A percentile compares a stretch with the other conserved stretches of the same genome.
These are phyloP conservation scores for Ophiostoma quercus DNA, from an alignment of 2,329 filamentous ascomycete species.

Conservation along the genomic window DNA sequence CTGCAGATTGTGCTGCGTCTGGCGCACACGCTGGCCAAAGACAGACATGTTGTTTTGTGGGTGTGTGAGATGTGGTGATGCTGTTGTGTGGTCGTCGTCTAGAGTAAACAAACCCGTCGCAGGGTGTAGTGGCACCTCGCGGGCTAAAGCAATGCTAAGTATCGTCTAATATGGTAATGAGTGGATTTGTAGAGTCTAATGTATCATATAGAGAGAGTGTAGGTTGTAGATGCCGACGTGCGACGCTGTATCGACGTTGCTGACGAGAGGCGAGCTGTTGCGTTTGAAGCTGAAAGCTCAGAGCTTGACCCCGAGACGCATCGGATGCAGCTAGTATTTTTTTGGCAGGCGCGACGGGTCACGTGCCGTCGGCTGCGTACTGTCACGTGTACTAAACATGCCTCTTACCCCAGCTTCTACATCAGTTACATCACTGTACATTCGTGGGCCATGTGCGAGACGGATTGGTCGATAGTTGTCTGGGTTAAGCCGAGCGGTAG, in stretches of 20 bases:
- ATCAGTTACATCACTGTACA: not conserved
- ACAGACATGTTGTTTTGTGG: slow-evolving; percentile 24
- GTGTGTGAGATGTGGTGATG: not conserved
- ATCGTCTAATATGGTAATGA: not conserved
- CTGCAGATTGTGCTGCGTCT: slow-evolving; percentile 37
- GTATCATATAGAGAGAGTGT: not conserved
- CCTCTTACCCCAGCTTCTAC: not conserved
- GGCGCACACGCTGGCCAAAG: slow-evolving; percentile 34
- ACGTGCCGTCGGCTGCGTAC: not conserved
- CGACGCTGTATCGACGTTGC: not conserved
- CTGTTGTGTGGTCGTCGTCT: not conserved
- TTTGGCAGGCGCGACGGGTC: not conserved
- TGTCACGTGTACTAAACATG: not conserved
- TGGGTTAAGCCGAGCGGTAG: not conserved
- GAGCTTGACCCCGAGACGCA: slow-evolving; percentile 16
- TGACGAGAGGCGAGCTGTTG: slow-evolving; percentile 14
- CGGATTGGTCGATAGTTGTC: not conserved
- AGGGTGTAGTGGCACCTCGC: not conserved
- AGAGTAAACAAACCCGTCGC: slow-evolving; percentile 16
- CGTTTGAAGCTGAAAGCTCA: slow-evolving; percentile 20
- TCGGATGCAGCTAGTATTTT: slow-evolving; percentile 11
- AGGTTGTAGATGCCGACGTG: not conserved
- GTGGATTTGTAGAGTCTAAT: not conserved
- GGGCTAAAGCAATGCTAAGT: not conserved
- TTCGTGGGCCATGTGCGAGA: not conserved